Evolutionary conservation across 305 asterid genomes (phyloP), one percentile per base, ranked within the genome.

Genomic region (Stenogyne calaminthoides): DNA sequence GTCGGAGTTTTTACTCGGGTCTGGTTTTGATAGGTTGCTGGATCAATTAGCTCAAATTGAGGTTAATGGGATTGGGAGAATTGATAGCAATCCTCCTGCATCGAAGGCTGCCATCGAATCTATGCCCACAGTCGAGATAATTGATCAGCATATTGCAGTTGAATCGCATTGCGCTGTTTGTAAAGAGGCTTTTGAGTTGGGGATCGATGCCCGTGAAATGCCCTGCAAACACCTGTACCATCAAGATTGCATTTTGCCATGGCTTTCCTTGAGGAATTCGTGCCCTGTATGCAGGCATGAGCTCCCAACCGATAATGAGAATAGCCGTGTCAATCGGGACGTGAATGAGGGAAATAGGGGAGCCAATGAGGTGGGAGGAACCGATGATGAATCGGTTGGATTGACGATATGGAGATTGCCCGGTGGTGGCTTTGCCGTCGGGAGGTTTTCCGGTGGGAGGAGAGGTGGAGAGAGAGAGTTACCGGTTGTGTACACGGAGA

Each of bases 341-440:
- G 59, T 67, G 3, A 78, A n/a, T 4, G 88, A 82, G 1, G 68
- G 39, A 3, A 74, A 47, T 54, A 74, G 89, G 69, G 83, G 59
- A 59, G 58, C 44, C 46, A 88, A 67, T 49, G 90, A 78, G 72
- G 78, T 70, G 5, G 87, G 75, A 16, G 75, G 36, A 32, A 32
- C 76, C 34, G 91, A 81, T 18, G 91, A 86, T 19, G 96, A 88
- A 70, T 80, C 92, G 0, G 96, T 91, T 58, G 98, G 98, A 19
- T 55, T 93, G 67, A 93, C 98, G 0, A 93, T 91, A 70, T 93
- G 98, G 98, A 86, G 98, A 69, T 74, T 93, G 77, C 98, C 98
- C 0, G 98, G 98, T 8, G 97, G 97, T 22, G 98, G 98, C 47
- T 93, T 91, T 51, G 98, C 98, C 0, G 98, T 93, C 14, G 98